Conservation (phyloP, 2,329 filamentous ascomycete genomes). For the Coniella vitis region DNA sequence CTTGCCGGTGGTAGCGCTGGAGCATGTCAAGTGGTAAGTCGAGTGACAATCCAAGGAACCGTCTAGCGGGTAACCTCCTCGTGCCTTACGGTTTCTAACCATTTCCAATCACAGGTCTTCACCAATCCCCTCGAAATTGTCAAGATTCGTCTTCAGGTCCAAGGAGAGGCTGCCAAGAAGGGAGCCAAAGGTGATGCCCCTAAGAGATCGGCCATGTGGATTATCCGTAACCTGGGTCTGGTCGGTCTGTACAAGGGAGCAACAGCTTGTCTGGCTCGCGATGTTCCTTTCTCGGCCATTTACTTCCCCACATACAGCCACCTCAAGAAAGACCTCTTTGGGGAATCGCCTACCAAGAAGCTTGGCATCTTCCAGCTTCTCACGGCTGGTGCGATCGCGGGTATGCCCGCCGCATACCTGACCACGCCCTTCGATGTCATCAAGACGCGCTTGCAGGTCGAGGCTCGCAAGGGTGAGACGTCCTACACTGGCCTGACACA, state of each 20-base stretch:
- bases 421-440: constrained; percentile 98
- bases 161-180: constrained; percentile 87
- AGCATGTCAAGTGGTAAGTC: constrained; percentile 88
- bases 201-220: constrained; percentile 94
- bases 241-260: constrained; percentile 96
- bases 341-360: constrained; percentile 80
- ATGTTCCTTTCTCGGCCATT: constrained; percentile 96
- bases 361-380: constrained; percentile 86
- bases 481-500: constrained; percentile 83
- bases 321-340: constrained; percentile 88
- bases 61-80: neutral
- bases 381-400: constrained; percentile 87
- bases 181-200: constrained; percentile 58
- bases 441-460: constrained; percentile 96
- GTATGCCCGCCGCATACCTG: constrained; percentile 87
- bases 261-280: constrained; percentile 85
- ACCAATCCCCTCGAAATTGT: constrained; percentile 98
- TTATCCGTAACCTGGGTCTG: constrained; percentile 89
- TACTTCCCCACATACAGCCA: constrained; percentile 98
- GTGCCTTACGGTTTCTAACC: constrained; percentile 5
- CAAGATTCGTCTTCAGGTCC: constrained; percentile 96
- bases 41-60: no score
- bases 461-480: constrained; percentile 90
- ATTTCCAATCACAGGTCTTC: constrained; percentile 58
- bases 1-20: constrained; percentile 85